Evolutionary conservation across 768 basidiomycete species (phyloP), one percentile per base, ranked within the genome.

Genomic region (Russula brevipes): DNA sequence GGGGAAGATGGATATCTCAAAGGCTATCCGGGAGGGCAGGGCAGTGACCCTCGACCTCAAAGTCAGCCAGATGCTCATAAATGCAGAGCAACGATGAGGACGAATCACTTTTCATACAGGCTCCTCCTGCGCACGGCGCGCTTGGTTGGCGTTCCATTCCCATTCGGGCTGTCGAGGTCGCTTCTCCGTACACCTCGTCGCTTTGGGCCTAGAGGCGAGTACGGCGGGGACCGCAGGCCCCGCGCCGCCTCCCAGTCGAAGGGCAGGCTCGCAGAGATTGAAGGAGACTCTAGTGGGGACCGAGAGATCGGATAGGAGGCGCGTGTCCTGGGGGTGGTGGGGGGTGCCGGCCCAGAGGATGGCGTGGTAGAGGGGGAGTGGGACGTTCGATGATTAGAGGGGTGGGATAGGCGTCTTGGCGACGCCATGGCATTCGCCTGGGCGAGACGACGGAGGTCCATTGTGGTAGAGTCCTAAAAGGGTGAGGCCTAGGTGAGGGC

Each of bases 211-310:
- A 88, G 88, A 0, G 85, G 85, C 3, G 77, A 78, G 78, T 88
- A 93, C 3, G 91, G 91, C 4, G 91, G 83, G 4, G 88, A 85
- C 64, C 79, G 80, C 54, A 82, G 78, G 0, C 83, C 79, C n/a
- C 87, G 79, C 12, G 85, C 91, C 0, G 91, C 91, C 36, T 89
- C 87, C 91, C 91, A 93, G 76, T 94, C 91, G 69, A 94, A 94
- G 0, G 91, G 88, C 9, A 80, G 73, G 7, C 87, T 86, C 1
- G 88, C 86, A 5, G 90, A 89, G 52, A 88, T 78, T 3, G 91
- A 92, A 4, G 88, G 85, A 0, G 87, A 85, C 2, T 81, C 75
- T 41, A 82, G 83, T 4, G 82, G 89, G 10, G 82, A 88, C 46
- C 85, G 60, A 78, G 72, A 85, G 73, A 69, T 79, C 69, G 66